These are phyloP conservation scores for Aureobasidium sp. DNA, from an alignment of 2,329 filamentous ascomycete genomes.

Conservation along the genomic window DNA sequence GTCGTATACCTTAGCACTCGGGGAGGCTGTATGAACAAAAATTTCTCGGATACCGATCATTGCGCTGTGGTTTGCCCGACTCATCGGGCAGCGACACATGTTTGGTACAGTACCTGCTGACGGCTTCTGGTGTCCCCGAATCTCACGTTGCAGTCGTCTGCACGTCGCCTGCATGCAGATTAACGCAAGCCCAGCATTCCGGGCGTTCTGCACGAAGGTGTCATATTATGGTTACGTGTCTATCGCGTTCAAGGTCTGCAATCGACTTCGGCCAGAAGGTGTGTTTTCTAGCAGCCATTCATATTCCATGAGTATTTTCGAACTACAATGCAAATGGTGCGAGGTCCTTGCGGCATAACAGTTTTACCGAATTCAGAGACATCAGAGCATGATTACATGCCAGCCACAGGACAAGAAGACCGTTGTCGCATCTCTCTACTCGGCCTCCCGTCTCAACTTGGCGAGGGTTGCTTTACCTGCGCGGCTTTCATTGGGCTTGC, in stretches of 20 bases:
- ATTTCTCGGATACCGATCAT: not conserved
- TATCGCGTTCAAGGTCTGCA: not conserved
- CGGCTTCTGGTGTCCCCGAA: not conserved
- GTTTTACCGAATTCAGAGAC: too few relatives aligned
- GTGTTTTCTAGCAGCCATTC: not conserved
- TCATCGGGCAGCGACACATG: not conserved
- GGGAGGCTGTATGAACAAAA: not conserved
- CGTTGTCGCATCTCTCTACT: not conserved
- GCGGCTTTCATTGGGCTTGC: conserved; percentile 55
- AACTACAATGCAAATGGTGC: too few relatives aligned
- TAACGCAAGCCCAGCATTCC: not conserved
- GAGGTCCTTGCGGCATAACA: too few relatives aligned
- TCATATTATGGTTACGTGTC: not conserved
- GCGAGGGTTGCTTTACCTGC: conserved; percentile 54
- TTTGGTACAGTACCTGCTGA: not conserved
- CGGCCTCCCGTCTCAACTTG: conserved; percentile 3
- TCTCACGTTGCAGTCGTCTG: conserved; percentile 1
- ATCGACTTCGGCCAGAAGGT: not conserved
- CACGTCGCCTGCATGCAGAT: conserved; percentile 1
- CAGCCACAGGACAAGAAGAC: not conserved
- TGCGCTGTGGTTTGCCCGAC: not conserved
- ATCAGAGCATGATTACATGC: not conserved
- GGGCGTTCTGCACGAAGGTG: not conserved
- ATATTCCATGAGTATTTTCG: not conserved
- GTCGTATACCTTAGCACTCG: too few relatives aligned